Conservation (phyloP, 805 yeast species). For the Danielozyma ontarioensis region DNA sequence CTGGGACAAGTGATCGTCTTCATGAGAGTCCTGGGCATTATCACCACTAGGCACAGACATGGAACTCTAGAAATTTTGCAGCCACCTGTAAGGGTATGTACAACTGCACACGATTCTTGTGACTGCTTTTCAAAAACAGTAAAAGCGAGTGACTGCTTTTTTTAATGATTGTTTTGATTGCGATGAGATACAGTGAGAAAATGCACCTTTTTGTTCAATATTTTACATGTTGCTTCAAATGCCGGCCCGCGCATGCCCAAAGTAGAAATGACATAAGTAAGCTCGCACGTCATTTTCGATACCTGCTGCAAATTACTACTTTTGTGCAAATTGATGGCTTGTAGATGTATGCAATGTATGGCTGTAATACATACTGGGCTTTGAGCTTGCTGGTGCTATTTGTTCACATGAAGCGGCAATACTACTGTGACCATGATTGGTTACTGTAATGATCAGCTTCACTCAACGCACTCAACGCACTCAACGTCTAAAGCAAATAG, state of each 20-base stretch:
- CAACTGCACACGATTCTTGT: constrained; percentile 8
- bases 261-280: no score
- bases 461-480: constrained; percentile 1
- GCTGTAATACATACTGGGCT: no score
- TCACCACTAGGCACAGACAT: no score
- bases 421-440: no score
- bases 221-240: neutral
- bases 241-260: no score
- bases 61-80: constrained; percentile 2
- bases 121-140: constrained; percentile 13
- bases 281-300: no score
- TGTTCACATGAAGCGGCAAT: no score
- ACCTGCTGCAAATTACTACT: no score
- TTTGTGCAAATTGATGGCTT: no score
- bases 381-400: no score
- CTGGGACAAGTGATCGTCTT: neutral
- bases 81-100: constrained; percentile 1
- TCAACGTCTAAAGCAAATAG: constrained; percentile 4
- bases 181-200: neutral
- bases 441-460: no score
- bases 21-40: neutral
- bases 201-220: neutral
- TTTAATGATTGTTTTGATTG: constrained; percentile 2
- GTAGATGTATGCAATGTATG: no score
- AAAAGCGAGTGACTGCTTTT: constrained; percentile 13